Evolutionary conservation across 345 rosid species (phyloP).

Genomic region (Euphorbia peplus): DNA sequence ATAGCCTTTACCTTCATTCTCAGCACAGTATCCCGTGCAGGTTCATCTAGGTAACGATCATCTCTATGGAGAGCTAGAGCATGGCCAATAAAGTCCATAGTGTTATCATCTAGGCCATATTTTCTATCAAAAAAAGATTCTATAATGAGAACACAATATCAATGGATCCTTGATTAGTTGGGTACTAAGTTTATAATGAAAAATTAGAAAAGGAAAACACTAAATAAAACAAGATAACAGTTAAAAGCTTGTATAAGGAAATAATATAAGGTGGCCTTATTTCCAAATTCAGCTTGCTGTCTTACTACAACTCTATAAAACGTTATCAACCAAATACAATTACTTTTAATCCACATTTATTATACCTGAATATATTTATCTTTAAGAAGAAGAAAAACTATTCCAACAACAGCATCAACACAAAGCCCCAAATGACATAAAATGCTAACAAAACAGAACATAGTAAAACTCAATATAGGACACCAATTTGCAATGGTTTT

Average conservation of each 20-base stretch:
- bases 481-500: no score
- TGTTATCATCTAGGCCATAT: slow-evolving; percentile 80
- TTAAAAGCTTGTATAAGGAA: neutral
- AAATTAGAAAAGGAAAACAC: neutral
- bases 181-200: neutral
- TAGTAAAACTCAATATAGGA: neutral
- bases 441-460: neutral
- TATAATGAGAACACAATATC: slow-evolving; percentile 1
- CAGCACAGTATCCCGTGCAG: slow-evolving; percentile 92
- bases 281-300: neutral
- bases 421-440: neutral
- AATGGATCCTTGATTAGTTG: neutral
- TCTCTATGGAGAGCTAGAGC: slow-evolving; percentile 90
- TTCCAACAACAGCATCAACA: neutral
- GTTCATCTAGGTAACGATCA: slow-evolving; percentile 70
- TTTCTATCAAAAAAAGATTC: slow-evolving; percentile 47
- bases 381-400: neutral
- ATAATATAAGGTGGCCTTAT: neutral
- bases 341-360: neutral
- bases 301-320: neutral
- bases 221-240: neutral
- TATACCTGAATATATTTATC: neutral
- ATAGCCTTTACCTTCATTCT: slow-evolving; percentile 78
- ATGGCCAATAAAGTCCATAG: slow-evolving; percentile 97
- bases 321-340: neutral